These are phyloP conservation scores for Paecilomyces niveus DNA, from an alignment of 2,329 filamentous ascomycete species.

Conservation along the genomic window DNA sequence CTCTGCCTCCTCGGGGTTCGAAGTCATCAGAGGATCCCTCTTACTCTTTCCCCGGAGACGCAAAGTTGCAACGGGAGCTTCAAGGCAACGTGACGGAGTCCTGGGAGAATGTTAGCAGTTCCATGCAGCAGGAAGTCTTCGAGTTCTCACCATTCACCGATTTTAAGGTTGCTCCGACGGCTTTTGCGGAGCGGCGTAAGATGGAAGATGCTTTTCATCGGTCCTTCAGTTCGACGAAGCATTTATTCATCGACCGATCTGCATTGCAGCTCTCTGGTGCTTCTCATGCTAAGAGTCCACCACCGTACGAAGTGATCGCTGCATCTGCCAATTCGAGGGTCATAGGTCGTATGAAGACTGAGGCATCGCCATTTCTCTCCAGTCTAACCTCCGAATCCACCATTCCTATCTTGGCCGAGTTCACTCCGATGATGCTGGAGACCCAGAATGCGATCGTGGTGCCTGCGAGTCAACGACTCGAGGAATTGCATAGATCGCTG, in stretches of 20 bases:
- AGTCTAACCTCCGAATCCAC: slow-evolving; percentile 24
- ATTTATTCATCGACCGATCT: slow-evolving; percentile 33
- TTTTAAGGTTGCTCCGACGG: slow-evolving; percentile 5
- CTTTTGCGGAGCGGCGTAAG: slow-evolving; percentile 3
- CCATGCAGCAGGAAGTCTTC: slow-evolving; percentile 16
- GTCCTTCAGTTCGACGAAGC: slow-evolving; percentile 18
- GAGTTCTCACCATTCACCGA: slow-evolving; percentile 16
- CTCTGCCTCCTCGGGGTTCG: slow-evolving; percentile 21
- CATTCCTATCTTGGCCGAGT: slow-evolving; percentile 36
- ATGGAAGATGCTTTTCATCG: slow-evolving; percentile 15
- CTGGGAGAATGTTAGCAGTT: slow-evolving; percentile 16
- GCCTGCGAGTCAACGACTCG: slow-evolving; percentile 23
- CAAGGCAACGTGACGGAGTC: slow-evolving; percentile 31
- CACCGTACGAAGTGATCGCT: slow-evolving; percentile 36
- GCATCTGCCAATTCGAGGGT: slow-evolving; percentile 36
- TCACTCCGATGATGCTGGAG: slow-evolving; percentile 33
- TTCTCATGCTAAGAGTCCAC: slow-evolving; percentile 33
- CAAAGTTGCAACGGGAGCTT: slow-evolving; percentile 21
- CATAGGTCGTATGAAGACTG: slow-evolving; percentile 32
- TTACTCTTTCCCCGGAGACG: slow-evolving; percentile 16
- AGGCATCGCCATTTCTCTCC: slow-evolving; percentile 26
- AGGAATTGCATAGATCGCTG: slow-evolving; percentile 30
- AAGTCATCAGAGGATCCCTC: slow-evolving; percentile 16
- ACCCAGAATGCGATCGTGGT: slow-evolving; percentile 20
- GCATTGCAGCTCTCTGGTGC: slow-evolving; percentile 32